phyloP scores from a whole-genome alignment of 2,329 filamentous ascomycete genomes.

The Sporothrix euskadiensis region DNA sequence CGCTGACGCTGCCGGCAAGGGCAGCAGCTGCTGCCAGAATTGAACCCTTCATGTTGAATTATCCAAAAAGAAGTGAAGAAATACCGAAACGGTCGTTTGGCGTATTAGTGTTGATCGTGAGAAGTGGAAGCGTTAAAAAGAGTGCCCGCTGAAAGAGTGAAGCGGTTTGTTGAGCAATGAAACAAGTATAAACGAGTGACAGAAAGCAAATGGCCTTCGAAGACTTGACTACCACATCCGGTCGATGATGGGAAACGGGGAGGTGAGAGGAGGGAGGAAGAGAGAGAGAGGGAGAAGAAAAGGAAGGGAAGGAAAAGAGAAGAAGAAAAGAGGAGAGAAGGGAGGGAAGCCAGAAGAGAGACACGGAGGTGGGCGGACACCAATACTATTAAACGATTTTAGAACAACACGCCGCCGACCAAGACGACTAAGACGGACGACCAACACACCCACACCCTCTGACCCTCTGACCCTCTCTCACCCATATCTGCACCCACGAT shows the following conservation, averaged over 20 bases:
- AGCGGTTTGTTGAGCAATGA: constrained; percentile 58
- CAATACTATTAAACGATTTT: constrained; percentile 27
- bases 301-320: constrained; percentile 39
- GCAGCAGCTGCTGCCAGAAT: constrained; percentile 66
- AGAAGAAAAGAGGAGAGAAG: constrained; percentile 9
- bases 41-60: constrained; percentile 70
- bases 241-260: constrained; percentile 46
- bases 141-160: constrained; percentile 86
- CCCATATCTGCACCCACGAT: constrained; percentile 8
- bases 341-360: constrained; percentile 16
- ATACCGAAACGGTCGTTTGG: constrained; percentile 31
- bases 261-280: constrained; percentile 43
- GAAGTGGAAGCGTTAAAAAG: constrained; percentile 31
- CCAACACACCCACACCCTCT: neutral
- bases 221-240: constrained; percentile 53
- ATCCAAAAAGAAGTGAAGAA: constrained; percentile 24
- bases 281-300: constrained; percentile 42
- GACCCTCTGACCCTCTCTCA: neutral
- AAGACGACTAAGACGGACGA: neutral
- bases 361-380: constrained; percentile 13
- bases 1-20: constrained; percentile 57
- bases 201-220: constrained; percentile 51
- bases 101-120: constrained; percentile 35
- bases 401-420: constrained; percentile 5
- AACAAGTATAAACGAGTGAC: constrained; percentile 50